Evolutionary conservation across 768 basidiomycete species (phyloP).

Genomic region (Jaapia argillacea): DNA sequence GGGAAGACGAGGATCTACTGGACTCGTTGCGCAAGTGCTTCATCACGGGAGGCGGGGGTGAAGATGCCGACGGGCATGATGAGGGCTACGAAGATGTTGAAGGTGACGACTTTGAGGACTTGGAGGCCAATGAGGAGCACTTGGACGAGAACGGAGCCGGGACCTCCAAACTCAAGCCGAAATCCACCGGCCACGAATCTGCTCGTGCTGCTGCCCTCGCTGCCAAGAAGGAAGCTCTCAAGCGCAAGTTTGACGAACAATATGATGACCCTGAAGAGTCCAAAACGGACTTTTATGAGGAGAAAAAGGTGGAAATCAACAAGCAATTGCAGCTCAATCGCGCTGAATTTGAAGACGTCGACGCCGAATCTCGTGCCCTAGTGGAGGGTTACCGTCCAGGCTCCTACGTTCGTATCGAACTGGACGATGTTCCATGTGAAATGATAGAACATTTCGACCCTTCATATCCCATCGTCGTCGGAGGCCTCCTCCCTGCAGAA

Average conservation of each 20-base stretch:
- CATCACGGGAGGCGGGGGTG: slow-evolving; percentile 64
- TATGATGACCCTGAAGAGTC: slow-evolving; percentile 82
- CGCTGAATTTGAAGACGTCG: slow-evolving; percentile 75
- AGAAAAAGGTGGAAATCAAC: slow-evolving; percentile 87
- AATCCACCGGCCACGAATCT: slow-evolving; percentile 25
- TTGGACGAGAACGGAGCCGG: slow-evolving; percentile 7
- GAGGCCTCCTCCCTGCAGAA: slow-evolving; percentile 83
- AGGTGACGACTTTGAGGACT: slow-evolving; percentile 32
- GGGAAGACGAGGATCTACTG: slow-evolving; percentile 80
- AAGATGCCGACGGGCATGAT: slow-evolving; percentile 25
- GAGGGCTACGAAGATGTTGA: slow-evolving; percentile 29
- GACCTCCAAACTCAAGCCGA: neutral
- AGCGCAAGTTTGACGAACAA: slow-evolving; percentile 93
- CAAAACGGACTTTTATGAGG: slow-evolving; percentile 82
- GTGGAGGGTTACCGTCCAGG: slow-evolving; percentile 91
- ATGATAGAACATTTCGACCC: slow-evolving; percentile 92
- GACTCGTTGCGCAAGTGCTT: slow-evolving; percentile 84
- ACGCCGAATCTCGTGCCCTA: slow-evolving; percentile 65
- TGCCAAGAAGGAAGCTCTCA: slow-evolving; percentile 83
- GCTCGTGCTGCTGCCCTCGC: slow-evolving; percentile 48
- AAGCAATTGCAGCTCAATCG: slow-evolving; percentile 74
- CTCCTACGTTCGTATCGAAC: slow-evolving; percentile 86
- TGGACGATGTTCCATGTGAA: slow-evolving; percentile 78
- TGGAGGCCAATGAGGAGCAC: slow-evolving; percentile 23
- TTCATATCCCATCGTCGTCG: slow-evolving; percentile 81